A percentile compares a stretch with the other conserved stretches of the same genome.
These are phyloP conservation scores for Berberis vulgaris DNA, from an alignment of 164 flowering plant species.

Conservation along the genomic window DNA sequence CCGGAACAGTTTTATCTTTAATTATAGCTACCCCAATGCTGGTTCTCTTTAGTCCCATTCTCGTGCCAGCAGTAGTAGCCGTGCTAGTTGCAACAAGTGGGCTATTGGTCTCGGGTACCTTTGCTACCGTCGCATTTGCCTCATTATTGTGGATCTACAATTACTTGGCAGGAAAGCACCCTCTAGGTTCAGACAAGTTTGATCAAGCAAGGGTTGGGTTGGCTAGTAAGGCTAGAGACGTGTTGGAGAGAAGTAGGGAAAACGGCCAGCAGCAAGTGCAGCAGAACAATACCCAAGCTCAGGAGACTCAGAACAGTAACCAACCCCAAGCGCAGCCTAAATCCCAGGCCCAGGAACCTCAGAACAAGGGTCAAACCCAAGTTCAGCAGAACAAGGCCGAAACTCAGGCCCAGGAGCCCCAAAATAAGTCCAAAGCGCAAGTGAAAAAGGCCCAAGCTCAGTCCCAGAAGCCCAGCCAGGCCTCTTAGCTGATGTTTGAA, in stretches of 20 bases:
- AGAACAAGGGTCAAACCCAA: no score
- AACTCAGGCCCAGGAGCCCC: no score
- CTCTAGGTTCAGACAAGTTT: conserved; percentile 35
- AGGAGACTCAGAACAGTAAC: background rate
- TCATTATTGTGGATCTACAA: conserved; percentile 42
- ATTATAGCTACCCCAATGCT: conserved; percentile 39
- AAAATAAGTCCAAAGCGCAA: no score
- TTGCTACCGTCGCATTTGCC: conserved; percentile 35
- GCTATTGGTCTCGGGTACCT: conserved; percentile 45
- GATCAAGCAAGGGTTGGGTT: conserved; percentile 34
- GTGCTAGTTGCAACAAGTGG: conserved; percentile 25
- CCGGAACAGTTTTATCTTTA: conserved; percentile 35
- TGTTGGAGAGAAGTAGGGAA: conserved; percentile 19
- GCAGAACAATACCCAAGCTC: conserved; percentile 33
- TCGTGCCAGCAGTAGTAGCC: conserved; percentile 41
- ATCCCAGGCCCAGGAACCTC: no score
- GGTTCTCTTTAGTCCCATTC: conserved; percentile 44
- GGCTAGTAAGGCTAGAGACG: conserved; percentile 16
- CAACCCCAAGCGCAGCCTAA: no score
- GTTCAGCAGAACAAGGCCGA: no score
- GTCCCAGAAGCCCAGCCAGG: no score
- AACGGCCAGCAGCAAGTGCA: conserved; percentile 23
- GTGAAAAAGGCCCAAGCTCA: no score
- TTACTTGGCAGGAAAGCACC: conserved; percentile 40
- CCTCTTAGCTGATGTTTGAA: no score